A percentile compares a stretch with the other conserved stretches of the same genome.
These are phyloP conservation scores for Hortiboletus campestris DNA, from an alignment of 768 basidiomycete genomes.

Conservation along the genomic window DNA sequence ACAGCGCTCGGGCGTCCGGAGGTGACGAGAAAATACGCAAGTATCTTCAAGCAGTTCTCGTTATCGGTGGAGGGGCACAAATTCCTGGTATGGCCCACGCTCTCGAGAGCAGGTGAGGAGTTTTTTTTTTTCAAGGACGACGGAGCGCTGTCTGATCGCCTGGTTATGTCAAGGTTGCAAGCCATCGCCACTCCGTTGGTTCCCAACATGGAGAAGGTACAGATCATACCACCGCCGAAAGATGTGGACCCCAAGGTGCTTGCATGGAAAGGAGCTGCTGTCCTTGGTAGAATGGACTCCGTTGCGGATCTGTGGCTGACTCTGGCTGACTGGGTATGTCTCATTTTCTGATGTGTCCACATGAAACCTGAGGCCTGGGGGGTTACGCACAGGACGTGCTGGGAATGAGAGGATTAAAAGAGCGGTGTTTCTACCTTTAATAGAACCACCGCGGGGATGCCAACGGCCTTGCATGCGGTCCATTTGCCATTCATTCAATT, in stretches of 20 bases:
- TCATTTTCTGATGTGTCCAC: constrained; percentile 1
- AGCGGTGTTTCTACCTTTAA: constrained; percentile 77
- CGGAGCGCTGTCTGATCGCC: constrained; percentile 3
- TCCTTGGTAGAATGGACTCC: constrained; percentile 89
- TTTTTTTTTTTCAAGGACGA: not conserved
- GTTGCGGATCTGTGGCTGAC: constrained; percentile 89
- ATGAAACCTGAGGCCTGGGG: constrained; percentile 6
- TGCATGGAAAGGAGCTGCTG: constrained; percentile 93
- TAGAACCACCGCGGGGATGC: not conserved
- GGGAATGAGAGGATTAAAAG: constrained; percentile 79
- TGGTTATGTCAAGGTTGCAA: constrained; percentile 46
- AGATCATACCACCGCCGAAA: constrained; percentile 92
- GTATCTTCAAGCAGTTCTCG: constrained; percentile 81
- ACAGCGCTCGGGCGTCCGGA: constrained; percentile 83
- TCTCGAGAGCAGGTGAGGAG: constrained; percentile 78
- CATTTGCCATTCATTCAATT: not conserved
- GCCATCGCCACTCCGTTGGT: constrained; percentile 84
- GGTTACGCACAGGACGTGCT: constrained; percentile 55
- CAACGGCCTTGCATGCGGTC: not conserved
- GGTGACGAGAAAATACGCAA: constrained; percentile 89
- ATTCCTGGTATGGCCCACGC: constrained; percentile 84
- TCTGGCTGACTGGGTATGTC: constrained; percentile 78
- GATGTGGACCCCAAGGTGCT: constrained; percentile 88
- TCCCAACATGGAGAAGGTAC: constrained; percentile 81
- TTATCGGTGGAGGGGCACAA: constrained; percentile 81